Conservation (phyloP, 179 eudicot genomes). For the Heliamphora ciliata region DNA sequence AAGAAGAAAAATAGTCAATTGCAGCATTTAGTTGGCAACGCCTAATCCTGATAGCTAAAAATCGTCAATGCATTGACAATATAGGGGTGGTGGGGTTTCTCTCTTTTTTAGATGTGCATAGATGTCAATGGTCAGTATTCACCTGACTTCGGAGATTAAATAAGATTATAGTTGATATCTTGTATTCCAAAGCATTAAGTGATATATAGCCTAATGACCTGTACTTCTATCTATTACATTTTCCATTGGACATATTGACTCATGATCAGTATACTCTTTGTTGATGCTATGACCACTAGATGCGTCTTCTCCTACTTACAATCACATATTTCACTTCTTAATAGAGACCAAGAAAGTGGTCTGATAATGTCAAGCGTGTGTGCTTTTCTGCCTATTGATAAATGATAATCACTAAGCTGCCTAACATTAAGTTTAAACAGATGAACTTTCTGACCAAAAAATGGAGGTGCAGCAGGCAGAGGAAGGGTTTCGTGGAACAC, state of each 20-base stretch:
- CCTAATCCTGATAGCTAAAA: too few species aligned
- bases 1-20: neutral
- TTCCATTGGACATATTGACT: neutral
- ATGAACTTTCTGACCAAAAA: conserved; percentile 77
- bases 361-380: neutral
- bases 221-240: neutral
- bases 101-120: too few species aligned
- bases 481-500: conserved; percentile 92
- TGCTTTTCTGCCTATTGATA: conserved; percentile 1
- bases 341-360: neutral
- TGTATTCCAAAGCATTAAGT: neutral
- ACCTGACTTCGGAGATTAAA: too few species aligned
- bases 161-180: neutral
- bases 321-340: neutral
- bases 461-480: conserved; percentile 58
- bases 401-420: conserved; percentile 9
- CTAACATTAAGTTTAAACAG: conserved; percentile 31
- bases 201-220: neutral
- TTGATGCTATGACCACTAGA: neutral
- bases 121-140: too few species aligned
- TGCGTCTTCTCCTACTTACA: neutral
- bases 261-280: neutral
- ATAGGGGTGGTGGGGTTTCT: too few species aligned
- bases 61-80: too few species aligned
- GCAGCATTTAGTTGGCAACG: neutral